phyloP scores from a whole-genome alignment of 768 basidiomycete genomes.

The Boletales sp. region DNA sequence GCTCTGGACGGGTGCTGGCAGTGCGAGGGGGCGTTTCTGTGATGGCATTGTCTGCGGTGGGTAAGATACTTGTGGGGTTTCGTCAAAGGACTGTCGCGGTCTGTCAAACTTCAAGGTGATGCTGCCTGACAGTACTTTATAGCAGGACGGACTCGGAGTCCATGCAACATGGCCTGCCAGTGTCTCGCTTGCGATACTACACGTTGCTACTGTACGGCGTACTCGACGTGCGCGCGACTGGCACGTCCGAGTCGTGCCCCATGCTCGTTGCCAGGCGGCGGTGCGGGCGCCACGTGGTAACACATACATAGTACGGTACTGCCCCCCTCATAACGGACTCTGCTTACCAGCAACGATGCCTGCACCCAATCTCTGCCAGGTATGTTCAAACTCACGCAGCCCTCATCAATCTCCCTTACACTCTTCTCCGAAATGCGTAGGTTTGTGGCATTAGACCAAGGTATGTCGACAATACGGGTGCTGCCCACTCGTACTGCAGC shows the following conservation, averaged over 20 bases:
- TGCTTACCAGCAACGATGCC: constrained; percentile 9
- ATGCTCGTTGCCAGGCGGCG: constrained; percentile 11
- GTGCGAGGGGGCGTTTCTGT: constrained; percentile 11
- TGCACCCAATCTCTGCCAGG: constrained; percentile 27
- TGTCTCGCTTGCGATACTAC: constrained; percentile 9
- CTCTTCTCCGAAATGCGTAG: constrained; percentile 29
- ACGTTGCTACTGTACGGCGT: constrained; percentile 14
- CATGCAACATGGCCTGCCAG: constrained; percentile 10
- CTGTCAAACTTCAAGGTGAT: background rate
- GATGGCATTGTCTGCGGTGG: constrained; percentile 1
- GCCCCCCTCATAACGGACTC: constrained; percentile 1
- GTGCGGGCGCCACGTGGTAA: constrained; percentile 25
- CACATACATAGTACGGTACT: constrained; percentile 20
- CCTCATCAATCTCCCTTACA: constrained; percentile 9
- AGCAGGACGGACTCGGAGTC: constrained; percentile 6
- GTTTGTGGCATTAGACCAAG: constrained; percentile 59
- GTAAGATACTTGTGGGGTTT: background rate
- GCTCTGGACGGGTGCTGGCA: constrained; percentile 7
- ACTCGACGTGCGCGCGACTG: constrained; percentile 8
- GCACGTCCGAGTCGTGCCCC: constrained; percentile 14
- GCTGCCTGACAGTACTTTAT: constrained; percentile 18
- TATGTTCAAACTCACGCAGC: constrained; percentile 16
- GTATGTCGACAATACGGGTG: constrained; percentile 56
- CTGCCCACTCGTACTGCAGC: constrained; percentile 57
- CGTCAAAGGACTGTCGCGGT: too few species aligned